A percentile compares a stretch with the other conserved stretches of the same genome.
Evolutionary conservation across 192 early-diverging fungal genomes (phyloP).

Genomic region (Chytriomyces hyalinus): DNA sequence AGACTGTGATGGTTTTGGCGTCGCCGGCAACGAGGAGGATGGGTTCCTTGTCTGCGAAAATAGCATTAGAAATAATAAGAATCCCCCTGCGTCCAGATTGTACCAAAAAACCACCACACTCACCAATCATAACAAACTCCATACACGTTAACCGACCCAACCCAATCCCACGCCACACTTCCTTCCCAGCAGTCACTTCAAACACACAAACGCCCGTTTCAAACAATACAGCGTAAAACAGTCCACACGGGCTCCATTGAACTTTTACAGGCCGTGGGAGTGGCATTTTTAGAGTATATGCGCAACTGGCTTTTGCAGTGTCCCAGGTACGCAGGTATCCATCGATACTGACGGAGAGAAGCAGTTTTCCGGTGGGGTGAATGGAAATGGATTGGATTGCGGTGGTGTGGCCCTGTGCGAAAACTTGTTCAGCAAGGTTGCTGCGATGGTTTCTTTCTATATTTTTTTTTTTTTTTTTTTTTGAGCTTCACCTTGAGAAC

Average conservation of each 20-base stretch:
- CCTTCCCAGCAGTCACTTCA: slow-evolving; percentile 33
- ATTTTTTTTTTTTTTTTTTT: slow-evolving; percentile 68
- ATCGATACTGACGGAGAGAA: slow-evolving; percentile 75
- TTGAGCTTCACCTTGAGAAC: slow-evolving; percentile 59
- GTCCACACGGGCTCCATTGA: slow-evolving; percentile 42
- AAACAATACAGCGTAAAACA: slow-evolving; percentile 46
- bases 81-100: too few relatives aligned
- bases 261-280: slow-evolving; percentile 43
- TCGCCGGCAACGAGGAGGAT: slow-evolving; percentile 23
- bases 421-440: not conserved
- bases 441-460: slow-evolving; percentile 20
- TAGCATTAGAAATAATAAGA: not conserved
- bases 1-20: not conserved
- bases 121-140: slow-evolving; percentile 30
- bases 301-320: slow-evolving; percentile 47
- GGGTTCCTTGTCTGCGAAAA: slow-evolving; percentile 17
- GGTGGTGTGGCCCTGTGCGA: slow-evolving; percentile 54
- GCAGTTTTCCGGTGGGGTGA: slow-evolving; percentile 95
- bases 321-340: slow-evolving; percentile 57
- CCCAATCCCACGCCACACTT: slow-evolving; percentile 28
- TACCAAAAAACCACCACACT: not conserved
- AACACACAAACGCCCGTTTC: slow-evolving; percentile 41
- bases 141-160: slow-evolving; percentile 39
- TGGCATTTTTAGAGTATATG: slow-evolving; percentile 46
- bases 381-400: slow-evolving; percentile 81